Evolutionary conservation across 2,329 filamentous ascomycete genomes (phyloP), one percentile per base, ranked within the genome.

Genomic region (Fusarium sp.): DNA sequence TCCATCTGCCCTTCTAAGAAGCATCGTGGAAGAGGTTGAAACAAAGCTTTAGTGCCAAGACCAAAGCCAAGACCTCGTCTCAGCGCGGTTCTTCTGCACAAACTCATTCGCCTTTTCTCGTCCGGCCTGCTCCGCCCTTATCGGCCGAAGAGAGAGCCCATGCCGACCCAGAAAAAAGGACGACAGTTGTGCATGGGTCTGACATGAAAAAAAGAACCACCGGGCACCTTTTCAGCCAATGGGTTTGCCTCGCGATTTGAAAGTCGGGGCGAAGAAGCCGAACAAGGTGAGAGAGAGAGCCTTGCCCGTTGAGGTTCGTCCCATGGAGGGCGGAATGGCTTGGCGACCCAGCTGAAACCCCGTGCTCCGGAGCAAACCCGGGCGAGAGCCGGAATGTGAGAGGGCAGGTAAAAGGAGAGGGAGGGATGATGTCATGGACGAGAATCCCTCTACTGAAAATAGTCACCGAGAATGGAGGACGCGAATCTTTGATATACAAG

Each of bases 1-100:
- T 38, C 13, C 11, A 61, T 34, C 24, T 20, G 42, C 52, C 11
- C 24, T 72, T 60, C 27, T 56, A 66, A 54, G 59, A 75, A 73
- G 54, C 62, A 45, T 52, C 54, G 37, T 62, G 50, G 60, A 67
- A 66, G 74, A 68, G 60, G 72, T 76, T 60, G 62, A 76, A 76
- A 76, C 74, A 77, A 77, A 70, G 73, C 71, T 70, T 67, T 38
- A 38, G 63, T 47, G 75, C 75, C 75, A 77, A 77, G 75, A 75
- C 69, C 20, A 52, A 63, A 37, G 72, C 75, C 76, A 77, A 77
- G 74, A 71, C 60, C 45, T 61, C 47, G 31, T 61, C 54, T 64
- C 52, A 69, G 45, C 57, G 61, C 60, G 47, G 59, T 60, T 62
- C 42, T 63, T 63, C 40, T 45, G 59, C 65, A 71, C 31, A 59